Conservation (phyloP, 352 stramenopile genomes). For the Pythium monospermum region DNA sequence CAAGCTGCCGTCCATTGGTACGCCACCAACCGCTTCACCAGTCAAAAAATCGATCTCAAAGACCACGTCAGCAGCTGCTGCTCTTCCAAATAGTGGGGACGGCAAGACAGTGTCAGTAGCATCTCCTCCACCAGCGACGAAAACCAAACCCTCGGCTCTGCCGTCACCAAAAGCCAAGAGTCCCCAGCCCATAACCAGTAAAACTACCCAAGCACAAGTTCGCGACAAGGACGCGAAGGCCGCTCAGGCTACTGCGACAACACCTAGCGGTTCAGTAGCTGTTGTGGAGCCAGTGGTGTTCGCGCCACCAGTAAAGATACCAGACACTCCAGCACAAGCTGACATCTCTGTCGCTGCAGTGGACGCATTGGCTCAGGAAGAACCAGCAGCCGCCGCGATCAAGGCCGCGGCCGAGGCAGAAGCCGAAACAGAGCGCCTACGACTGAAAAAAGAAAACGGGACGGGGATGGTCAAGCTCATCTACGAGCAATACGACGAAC, state of each 20-base stretch:
- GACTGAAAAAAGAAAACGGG: slow-evolving; percentile 34
- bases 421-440: slow-evolving; percentile 22
- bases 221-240: too few species aligned
- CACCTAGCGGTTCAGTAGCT: too few species aligned
- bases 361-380: too few species aligned
- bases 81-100: too few species aligned
- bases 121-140: background rate
- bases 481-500: slow-evolving; percentile 87
- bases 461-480: slow-evolving; percentile 72
- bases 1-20: background rate
- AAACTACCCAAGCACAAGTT: too few species aligned
- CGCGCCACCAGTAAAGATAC: too few species aligned
- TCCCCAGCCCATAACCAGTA: too few species aligned
- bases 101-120: background rate
- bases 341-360: too few species aligned
- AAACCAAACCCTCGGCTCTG: background rate
- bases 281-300: too few species aligned
- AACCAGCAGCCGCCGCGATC: slow-evolving; percentile 3
- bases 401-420: background rate
- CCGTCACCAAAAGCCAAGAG: background rate
- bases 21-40: background rate
- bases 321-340: too few species aligned
- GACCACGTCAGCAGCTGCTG: background rate
- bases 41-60: background rate
- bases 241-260: too few species aligned